Base-by-base conservation (phyloP, 108 stramenopile species). In the Nannochloropsis oceanica region DNA sequence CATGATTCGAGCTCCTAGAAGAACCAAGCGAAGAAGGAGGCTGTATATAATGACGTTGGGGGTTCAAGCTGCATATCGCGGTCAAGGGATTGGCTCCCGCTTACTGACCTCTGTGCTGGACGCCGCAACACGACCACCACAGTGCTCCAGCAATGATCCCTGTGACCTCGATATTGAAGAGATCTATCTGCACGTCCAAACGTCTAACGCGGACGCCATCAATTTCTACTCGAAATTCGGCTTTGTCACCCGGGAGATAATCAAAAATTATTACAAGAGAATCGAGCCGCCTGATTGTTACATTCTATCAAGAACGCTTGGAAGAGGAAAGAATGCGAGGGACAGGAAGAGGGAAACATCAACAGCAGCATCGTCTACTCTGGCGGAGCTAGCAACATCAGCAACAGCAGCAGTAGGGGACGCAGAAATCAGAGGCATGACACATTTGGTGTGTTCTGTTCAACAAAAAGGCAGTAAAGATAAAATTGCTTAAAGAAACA, bases 1-100 rank as follows among this genome's bases (percentile, higher is more conserved):
- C n/a, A 73, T n/a, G 18, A 0, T n/a, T n/a, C 59, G 7, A n/a
- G 5, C 43, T n/a, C 43, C 79, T 79, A 25, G 43, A 44, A 42
- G 44, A 43, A 43, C 87, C 26, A 80, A 44, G 26, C 46, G 80
- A 27, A 73, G 84, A 13, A 44, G 34, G 11, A 44, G 44, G 81
- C 86, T 97, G 25, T 99, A 99, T 91, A 96, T 99, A 22, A 97
- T 97, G 97, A 99, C 97, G 25, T 89, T 99, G 13, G 96, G 94
- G n/a, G 96, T 97, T 12, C 90, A 97, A 42, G 95, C 97, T 8
- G 92, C 96, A 43, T 97, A 96, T 87, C 92, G 98, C 44, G 93
- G 96, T 42, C 89, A 93, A 26, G 93, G 91, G 3, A 94, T 99
- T 83, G 98, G 98, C 24, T 91, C 94, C 27, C 93, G 95, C 84